These are phyloP conservation scores for Metschnikowia aberdeeniae DNA, from an alignment of 805 yeast species.

Conservation along the genomic window DNA sequence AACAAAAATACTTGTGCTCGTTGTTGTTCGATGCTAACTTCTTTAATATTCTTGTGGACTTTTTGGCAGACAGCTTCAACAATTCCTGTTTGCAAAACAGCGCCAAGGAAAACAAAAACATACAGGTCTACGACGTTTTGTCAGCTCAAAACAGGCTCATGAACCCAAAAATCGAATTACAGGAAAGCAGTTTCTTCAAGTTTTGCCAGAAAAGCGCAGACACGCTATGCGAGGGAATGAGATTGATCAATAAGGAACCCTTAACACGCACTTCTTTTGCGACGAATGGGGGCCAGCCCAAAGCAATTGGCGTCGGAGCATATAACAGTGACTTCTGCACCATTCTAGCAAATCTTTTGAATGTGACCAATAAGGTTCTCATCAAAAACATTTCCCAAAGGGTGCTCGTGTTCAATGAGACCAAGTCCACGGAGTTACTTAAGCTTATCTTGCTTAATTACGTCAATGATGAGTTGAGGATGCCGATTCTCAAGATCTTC, in stretches of 20 bases:
- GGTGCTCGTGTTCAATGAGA: conserved; percentile 56
- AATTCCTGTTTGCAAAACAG: conserved; percentile 30
- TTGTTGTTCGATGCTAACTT: conserved; percentile 71
- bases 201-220: conserved; percentile 23
- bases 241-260: conserved; percentile 29
- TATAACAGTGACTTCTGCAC: conserved; percentile 44
- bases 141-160: conserved; percentile 37
- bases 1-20: conserved; percentile 69
- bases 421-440: conserved; percentile 58
- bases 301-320: conserved; percentile 24
- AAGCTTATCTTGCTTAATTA: conserved; percentile 56
- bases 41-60: conserved; percentile 32
- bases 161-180: conserved; percentile 34
- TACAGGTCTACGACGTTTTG: conserved; percentile 29
- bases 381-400: conserved; percentile 68
- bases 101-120: conserved; percentile 13
- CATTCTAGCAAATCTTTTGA: conserved; percentile 49
- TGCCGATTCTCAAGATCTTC: conserved; percentile 67
- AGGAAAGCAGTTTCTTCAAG: conserved; percentile 35
- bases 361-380: conserved; percentile 53
- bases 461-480: conserved; percentile 54
- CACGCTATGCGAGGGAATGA: conserved; percentile 11
- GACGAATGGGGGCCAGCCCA: conserved; percentile 25
- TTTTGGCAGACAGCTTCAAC: conserved; percentile 32
- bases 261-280: conserved; percentile 25